These are phyloP conservation scores for Backusella luteola DNA, from an alignment of 192 early-diverging fungal species.

Conservation along the genomic window DNA sequence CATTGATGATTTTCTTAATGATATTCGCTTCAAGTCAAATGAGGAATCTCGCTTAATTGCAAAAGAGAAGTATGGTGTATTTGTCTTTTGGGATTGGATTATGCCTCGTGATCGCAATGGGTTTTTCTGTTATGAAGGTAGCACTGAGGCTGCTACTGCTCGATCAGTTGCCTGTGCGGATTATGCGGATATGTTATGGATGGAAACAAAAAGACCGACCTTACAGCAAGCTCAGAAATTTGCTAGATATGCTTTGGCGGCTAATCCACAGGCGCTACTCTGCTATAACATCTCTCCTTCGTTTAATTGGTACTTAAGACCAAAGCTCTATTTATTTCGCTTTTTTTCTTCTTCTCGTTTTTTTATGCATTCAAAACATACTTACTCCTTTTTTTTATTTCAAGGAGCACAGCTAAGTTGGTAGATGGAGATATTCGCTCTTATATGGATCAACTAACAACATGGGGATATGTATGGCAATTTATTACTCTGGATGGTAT, in stretches of 20 bases:
- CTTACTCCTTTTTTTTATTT: not conserved
- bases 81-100: constrained; percentile 88
- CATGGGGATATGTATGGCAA: constrained; percentile 94
- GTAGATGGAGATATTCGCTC: constrained; percentile 81
- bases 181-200: constrained; percentile 92
- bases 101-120: constrained; percentile 88
- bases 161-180: constrained; percentile 79
- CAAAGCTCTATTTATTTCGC: not conserved
- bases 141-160: constrained; percentile 83
- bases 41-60: constrained; percentile 77
- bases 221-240: constrained; percentile 89
- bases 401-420: constrained; percentile 74
- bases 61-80: constrained; percentile 63
- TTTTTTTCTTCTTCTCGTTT: not conserved
- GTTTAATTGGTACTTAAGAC: constrained; percentile 79
- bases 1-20: constrained; percentile 30
- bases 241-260: constrained; percentile 72
- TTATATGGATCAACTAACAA: constrained; percentile 80
- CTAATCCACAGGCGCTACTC: constrained; percentile 80
- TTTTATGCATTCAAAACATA: not conserved
- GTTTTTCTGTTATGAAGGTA: constrained; percentile 95
- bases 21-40: constrained; percentile 69
- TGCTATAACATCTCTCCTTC: constrained; percentile 97
- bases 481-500: constrained; percentile 96
- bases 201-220: constrained; percentile 96